Evolutionary conservation across 345 rosid species (phyloP).

Genomic region (Anastatica hierochuntica): DNA sequence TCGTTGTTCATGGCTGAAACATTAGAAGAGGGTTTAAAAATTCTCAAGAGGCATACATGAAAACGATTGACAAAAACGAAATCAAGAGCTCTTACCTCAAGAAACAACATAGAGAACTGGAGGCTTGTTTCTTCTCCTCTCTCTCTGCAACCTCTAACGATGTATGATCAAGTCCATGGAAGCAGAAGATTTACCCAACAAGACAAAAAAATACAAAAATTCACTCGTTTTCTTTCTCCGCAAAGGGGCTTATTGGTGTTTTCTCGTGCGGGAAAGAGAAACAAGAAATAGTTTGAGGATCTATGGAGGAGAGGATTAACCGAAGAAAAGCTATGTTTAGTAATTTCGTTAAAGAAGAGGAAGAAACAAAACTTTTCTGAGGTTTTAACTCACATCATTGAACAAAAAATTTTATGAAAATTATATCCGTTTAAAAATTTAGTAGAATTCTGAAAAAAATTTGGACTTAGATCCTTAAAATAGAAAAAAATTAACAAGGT

Average conservation of each 20-base stretch:
- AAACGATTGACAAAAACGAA: too few species aligned
- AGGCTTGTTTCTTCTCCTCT: conserved; percentile 23
- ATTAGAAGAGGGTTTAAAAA: too few species aligned
- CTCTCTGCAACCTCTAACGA: conserved; percentile 22
- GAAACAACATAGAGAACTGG: conserved; percentile 42
- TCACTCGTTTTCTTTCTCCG: too few species aligned
- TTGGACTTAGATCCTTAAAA: not conserved
- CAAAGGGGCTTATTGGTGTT: conserved; percentile 4
- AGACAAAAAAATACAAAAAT: too few species aligned
- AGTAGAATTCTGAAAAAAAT: not conserved
- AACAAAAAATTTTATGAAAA: too few species aligned
- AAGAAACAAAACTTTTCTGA: not conserved
- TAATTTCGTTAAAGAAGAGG: conserved; percentile 3
- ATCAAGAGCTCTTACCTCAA: not conserved
- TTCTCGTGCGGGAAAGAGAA: conserved; percentile 25
- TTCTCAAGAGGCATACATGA: too few species aligned
- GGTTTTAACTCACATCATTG: too few species aligned
- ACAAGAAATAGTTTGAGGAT: conserved; percentile 5
- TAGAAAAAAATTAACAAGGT: conserved; percentile 12
- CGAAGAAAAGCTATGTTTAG: conserved; percentile 22
- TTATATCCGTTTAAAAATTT: too few species aligned
- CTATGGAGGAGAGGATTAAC: conserved; percentile 21
- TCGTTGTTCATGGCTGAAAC: conserved; percentile 32
- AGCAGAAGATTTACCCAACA: conserved; percentile 12
- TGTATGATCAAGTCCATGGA: conserved; percentile 23